Evolutionary conservation across 306 rosid genomes (phyloP), one percentile per base, ranked within the genome.

Genomic region (Dalbergia cochinchinensis): DNA sequence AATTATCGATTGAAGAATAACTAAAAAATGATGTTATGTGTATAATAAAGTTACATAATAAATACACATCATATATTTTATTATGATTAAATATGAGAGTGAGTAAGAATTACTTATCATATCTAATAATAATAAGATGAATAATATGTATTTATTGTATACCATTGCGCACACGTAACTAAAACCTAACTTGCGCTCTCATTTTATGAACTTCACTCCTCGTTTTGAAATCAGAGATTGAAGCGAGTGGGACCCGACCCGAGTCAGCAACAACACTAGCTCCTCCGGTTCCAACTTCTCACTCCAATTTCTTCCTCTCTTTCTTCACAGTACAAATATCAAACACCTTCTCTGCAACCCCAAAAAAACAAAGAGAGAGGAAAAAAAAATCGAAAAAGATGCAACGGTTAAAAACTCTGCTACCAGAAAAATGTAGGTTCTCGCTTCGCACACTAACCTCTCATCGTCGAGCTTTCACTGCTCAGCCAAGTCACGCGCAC

Each of bases 351-450:
- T 47, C 64, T 62, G 58, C 83, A 83, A 51, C 6, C 47, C 16
- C 61, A 20, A 76, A 22, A 78, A 48, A 80, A 15, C 33, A 26
- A 26, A 26, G 1, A 26, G 55, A 4, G 41, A 19, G 14, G 20
- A 61, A 7, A 77, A 48, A 26, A 65, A 7, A 77, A 48, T 42
- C 67, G 55, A 85, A 54, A 54, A 83, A 69, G 31, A 94, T 91
- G 97, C 97, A 87, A 82, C 85, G 88, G 69, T 61, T 88, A 66
- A 92, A 89, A 76, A 71, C 89, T 79, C 87, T 88, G 85, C 86
- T 80, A 14, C 83, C 83, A 11, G 75, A 59, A 61, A 42, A 66
- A 50, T 44, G 53, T 51, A 85, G 82, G 34, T 83, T 70, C 81
- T 83, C 83, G 44, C 75, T 65, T 83, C 97, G 59, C 72, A 69